Evolutionary conservation across 805 yeast species (phyloP).

Genomic region (Sungouiozyma intestinalis): DNA sequence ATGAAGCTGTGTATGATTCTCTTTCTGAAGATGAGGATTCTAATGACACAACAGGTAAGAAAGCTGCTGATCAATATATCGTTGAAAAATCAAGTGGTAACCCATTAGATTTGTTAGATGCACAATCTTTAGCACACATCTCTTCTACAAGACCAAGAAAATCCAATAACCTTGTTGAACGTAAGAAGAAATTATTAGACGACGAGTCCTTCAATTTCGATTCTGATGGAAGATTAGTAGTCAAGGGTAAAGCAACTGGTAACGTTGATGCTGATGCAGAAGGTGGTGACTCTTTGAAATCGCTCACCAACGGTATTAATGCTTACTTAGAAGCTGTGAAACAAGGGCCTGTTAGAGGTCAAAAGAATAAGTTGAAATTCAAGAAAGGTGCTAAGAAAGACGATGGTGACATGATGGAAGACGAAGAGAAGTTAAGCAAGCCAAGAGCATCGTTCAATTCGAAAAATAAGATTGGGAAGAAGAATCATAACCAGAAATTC

Average conservation of each 20-base stretch:
- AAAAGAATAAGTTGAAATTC: conserved; percentile 80
- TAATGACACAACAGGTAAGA: conserved; percentile 32
- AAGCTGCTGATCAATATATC: conserved; percentile 49
- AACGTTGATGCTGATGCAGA: conserved; percentile 5
- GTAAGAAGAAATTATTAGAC: conserved; percentile 23
- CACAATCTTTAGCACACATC: conserved; percentile 74
- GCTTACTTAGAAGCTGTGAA: conserved; percentile 92
- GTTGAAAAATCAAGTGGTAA: conserved; percentile 55
- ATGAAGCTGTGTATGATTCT: conserved; percentile 78
- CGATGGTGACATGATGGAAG: conserved; percentile 45
- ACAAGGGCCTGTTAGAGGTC: conserved; percentile 91
- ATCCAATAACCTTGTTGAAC: conserved; percentile 30
- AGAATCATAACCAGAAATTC: conserved; percentile 20
- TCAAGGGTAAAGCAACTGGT: conserved; percentile 25
- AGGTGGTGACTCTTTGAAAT: conserved; percentile 35
- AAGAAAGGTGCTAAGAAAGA: conserved; percentile 50
- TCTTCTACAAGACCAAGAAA: conserved; percentile 78
- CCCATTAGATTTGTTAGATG: conserved; percentile 85
- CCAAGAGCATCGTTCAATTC: conserved; percentile 6
- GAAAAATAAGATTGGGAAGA: conserved; percentile 21
- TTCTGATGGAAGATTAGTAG: conserved; percentile 27
- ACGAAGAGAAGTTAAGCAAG: conserved; percentile 31
- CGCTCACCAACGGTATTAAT: conserved; percentile 55
- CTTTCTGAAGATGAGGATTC: conserved; percentile 50
- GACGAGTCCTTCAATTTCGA: conserved; percentile 27